phyloP scores from a whole-genome alignment of 805 yeast species.

The Metschnikowia shivogae region DNA sequence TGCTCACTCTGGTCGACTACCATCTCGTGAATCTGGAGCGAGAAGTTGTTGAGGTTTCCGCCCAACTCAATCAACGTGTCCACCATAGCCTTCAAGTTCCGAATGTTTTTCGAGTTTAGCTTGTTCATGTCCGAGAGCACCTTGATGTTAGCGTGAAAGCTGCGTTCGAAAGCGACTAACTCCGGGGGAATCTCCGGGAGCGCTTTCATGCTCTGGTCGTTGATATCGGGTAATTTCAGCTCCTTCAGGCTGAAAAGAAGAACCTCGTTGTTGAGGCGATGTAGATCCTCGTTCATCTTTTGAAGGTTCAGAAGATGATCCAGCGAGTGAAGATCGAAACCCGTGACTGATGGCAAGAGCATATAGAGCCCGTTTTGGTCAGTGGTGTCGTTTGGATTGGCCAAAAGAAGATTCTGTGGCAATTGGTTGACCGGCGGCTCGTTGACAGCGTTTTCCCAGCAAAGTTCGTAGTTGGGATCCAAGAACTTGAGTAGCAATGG shows the following conservation, averaged over 20 bases:
- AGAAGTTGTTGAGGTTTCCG: conserved; percentile 53
- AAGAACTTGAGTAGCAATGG: conserved; percentile 43
- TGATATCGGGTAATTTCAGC: conserved; percentile 8
- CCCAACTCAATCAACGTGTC: conserved; percentile 47
- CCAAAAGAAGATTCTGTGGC: conserved; percentile 45
- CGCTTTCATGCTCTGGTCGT: conserved; percentile 11
- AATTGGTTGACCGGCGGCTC: conserved; percentile 43
- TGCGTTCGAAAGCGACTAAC: conserved; percentile 32
- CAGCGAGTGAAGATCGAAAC: conserved; percentile 30
- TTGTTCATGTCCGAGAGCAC: conserved; percentile 34
- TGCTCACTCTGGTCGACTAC: conserved; percentile 18
- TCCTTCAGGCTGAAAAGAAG: conserved; percentile 26
- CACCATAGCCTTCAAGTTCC: conserved; percentile 38
- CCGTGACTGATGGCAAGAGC: conserved; percentile 42
- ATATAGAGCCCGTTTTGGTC: conserved; percentile 51
- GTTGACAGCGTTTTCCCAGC: conserved; percentile 49
- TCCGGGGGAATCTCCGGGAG: conserved; percentile 24
- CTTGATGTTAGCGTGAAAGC: conserved; percentile 31
- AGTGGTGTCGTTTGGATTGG: conserved; percentile 49
- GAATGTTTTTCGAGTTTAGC: conserved; percentile 33
- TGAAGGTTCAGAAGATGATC: conserved; percentile 31
- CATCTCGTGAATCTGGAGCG: conserved; percentile 39
- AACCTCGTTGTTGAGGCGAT: conserved; percentile 31
- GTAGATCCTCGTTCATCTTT: conserved; percentile 34
- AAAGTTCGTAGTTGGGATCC: conserved; percentile 46